Evolutionary conservation across 1,139 yeast genomes (phyloP), one percentile per base, ranked within the genome.

Genomic region (Pichia sp.): DNA sequence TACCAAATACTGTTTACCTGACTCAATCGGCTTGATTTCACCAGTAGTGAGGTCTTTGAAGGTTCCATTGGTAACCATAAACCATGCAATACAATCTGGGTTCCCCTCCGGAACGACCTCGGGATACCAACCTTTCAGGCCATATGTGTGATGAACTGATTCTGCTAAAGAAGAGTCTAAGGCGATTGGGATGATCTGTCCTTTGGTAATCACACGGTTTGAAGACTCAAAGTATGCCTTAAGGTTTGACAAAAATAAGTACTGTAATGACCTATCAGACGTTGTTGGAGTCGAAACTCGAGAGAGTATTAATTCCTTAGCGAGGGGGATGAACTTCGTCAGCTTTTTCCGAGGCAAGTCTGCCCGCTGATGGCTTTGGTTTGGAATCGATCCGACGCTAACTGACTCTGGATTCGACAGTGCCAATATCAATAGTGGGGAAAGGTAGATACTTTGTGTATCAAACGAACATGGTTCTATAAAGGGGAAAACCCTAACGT

Each of bases 41-140:
- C 47, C 55, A 8, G 42, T 45, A 11, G 62, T 60, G 4, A 67
- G 73, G 0, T 78, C 77, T 23, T 72, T 67, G 26, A 75, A 72
- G 8, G 80, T 75, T 4, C 84, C 78, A 5, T 71, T 72, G 0
- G 76, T 70, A 6, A 80, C 73, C 61, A 81, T 81, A 69, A 90
- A 92, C 97, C 97, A 93, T 0, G 93, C 96, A 13, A 92, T 80
- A 0, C 82, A 77, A 65, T 90, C 90, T 0, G 89, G 84, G 45
- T 75, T 78, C 0, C 90, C 89, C 2, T 73, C 71, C 0, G 90
- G 90, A 2, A 77, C 71, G 0, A 78, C 70, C 10, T 72, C 71
- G 5, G 76, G 73, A 42, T 68, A 66, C 1, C 62, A 66, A 3
- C 67, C 72, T 1, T 71, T 73, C 3, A 68, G 67, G 44, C 67